These are phyloP conservation scores for Suillus occidentalis DNA, from an alignment of 768 basidiomycete species.

Conservation along the genomic window DNA sequence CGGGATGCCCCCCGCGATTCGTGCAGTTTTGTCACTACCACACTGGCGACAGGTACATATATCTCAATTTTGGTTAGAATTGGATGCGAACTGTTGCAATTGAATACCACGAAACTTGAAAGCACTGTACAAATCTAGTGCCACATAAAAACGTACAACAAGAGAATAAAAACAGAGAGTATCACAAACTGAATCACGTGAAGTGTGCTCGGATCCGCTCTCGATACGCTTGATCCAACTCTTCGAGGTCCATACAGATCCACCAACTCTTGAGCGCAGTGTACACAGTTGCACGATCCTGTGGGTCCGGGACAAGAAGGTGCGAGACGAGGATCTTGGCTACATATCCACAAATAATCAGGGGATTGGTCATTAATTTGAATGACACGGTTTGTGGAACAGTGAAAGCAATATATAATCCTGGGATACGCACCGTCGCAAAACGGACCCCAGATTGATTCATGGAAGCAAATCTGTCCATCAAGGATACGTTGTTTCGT, in stretches of 20 bases:
- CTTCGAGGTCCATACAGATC: slow-evolving; percentile 63
- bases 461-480: slow-evolving; percentile 57
- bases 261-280: slow-evolving; percentile 62
- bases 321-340: slow-evolving; percentile 58
- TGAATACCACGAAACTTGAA: slow-evolving; percentile 3
- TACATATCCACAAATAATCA: slow-evolving; percentile 25
- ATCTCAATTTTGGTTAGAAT: background rate
- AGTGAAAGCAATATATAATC: background rate
- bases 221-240: slow-evolving; percentile 61
- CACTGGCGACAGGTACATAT: background rate
- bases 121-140: slow-evolving; percentile 8
- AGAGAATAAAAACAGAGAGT: background rate
- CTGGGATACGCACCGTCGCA: slow-evolving; percentile 50
- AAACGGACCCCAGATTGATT: slow-evolving; percentile 53
- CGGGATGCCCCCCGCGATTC: background rate
- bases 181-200: background rate
- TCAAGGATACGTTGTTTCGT: slow-evolving; percentile 72
- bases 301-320: slow-evolving; percentile 61
- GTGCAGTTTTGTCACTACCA: background rate
- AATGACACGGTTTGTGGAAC: background rate
- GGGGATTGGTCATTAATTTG: background rate
- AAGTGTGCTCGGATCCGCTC: slow-evolving; percentile 42
- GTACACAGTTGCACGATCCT: slow-evolving; percentile 60
- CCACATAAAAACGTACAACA: background rate
- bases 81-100: background rate